Percentiles rank a stretch among this genome's conserved stretches.
phyloP scores from a whole-genome alignment of 495 filamentous ascomycete genomes.

The Aspergillus cavernicola region DNA sequence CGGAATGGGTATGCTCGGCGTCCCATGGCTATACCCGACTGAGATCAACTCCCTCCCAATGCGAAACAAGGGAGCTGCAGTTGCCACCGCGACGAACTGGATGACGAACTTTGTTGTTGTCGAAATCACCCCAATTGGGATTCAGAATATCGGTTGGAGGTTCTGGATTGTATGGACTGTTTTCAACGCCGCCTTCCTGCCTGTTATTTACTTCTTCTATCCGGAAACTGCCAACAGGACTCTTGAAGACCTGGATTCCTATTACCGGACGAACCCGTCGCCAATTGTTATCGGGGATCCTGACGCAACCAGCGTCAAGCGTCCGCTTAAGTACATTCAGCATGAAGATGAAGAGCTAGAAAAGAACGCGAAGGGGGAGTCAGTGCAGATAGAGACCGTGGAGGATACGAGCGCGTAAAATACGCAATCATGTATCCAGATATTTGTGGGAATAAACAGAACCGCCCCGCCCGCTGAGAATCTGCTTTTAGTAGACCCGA shows the following conservation, averaged over 20 bases:
- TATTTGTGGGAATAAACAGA: no score
- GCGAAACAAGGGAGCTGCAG: constrained; percentile 54
- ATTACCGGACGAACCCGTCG: constrained; percentile 41
- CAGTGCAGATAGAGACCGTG: no score
- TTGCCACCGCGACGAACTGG: constrained; percentile 60
- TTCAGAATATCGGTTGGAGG: constrained; percentile 51
- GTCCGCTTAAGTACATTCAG: constrained; percentile 31
- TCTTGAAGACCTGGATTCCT: constrained; percentile 43
- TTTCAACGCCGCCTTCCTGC: constrained; percentile 55
- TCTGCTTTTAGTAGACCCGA: no score
- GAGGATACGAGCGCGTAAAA: no score
- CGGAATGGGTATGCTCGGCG: constrained; percentile 54
- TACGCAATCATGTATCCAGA: no score
- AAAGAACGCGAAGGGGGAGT: background rate
- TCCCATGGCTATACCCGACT: constrained; percentile 60
- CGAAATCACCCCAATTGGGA: constrained; percentile 57
- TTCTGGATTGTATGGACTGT: constrained; percentile 63
- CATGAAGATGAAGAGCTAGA: constrained; percentile 26
- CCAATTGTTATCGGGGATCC: constrained; percentile 37
- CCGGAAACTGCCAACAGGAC: constrained; percentile 55
- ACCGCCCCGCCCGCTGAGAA: no score
- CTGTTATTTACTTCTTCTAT: constrained; percentile 59
- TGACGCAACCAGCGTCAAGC: constrained; percentile 25
- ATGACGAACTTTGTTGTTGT: constrained; percentile 60
- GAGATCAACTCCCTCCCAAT: constrained; percentile 59